These are phyloP conservation scores for Ceratocystis diversiconidia DNA, from an alignment of 2,329 filamentous ascomycete genomes.

Conservation along the genomic window DNA sequence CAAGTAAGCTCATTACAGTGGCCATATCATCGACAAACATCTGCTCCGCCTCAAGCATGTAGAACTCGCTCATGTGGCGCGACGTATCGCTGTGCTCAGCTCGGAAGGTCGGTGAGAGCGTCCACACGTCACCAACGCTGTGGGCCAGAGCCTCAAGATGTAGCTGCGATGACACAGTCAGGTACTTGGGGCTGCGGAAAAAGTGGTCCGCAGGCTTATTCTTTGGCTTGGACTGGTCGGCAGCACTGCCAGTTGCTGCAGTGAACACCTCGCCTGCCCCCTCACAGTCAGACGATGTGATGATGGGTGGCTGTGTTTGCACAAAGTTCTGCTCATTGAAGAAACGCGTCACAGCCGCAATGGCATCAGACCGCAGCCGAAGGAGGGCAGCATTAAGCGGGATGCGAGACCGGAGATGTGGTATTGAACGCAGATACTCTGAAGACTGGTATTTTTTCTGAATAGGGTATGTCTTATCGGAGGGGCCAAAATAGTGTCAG, in stretches of 20 bases:
- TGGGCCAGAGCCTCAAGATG: constrained; percentile 88
- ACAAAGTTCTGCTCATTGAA: constrained; percentile 59
- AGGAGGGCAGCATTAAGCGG: constrained; percentile 69
- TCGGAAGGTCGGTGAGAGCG: constrained; percentile 82
- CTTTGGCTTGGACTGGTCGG: constrained; percentile 22
- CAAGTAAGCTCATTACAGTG: constrained; percentile 63
- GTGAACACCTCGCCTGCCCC: constrained; percentile 89
- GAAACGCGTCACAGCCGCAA: constrained; percentile 57
- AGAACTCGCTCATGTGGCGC: constrained; percentile 90
- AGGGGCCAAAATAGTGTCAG: neutral
- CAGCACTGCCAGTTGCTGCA: constrained; percentile 35
- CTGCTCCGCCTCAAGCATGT: constrained; percentile 92
- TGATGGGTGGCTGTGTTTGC: constrained; percentile 81
- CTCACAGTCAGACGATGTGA: constrained; percentile 95
- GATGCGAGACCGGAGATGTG: constrained; percentile 72
- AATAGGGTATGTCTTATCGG: constrained; percentile 63
- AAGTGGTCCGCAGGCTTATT: constrained; percentile 40
- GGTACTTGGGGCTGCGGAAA: constrained; percentile 78
- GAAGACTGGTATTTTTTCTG: constrained; percentile 92
- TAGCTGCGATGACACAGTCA: constrained; percentile 88
- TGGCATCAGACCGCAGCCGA: constrained; percentile 67
- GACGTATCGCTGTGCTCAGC: constrained; percentile 89
- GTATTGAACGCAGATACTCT: constrained; percentile 76
- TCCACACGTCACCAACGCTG: constrained; percentile 82
- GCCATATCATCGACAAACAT: constrained; percentile 59